phyloP scores from a whole-genome alignment of 805 yeast genomes.

The Myxozyma geophila region DNA sequence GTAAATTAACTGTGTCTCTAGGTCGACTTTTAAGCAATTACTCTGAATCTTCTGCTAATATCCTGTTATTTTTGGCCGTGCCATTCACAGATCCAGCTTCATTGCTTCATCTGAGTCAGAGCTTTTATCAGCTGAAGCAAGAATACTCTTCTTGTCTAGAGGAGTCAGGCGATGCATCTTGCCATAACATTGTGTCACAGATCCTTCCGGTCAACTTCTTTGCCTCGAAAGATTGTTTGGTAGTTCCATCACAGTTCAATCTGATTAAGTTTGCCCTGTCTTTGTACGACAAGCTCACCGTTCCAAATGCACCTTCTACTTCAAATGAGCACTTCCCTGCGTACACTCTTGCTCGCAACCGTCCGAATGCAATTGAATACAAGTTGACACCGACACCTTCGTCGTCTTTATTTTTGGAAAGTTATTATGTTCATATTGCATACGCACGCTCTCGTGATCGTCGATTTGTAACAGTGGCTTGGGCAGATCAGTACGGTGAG shows the following conservation, averaged over 20 bases:
- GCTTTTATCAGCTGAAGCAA: slow-evolving; percentile 26
- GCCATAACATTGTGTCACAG: slow-evolving; percentile 27
- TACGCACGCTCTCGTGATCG: slow-evolving; percentile 81
- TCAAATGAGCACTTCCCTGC: slow-evolving; percentile 39
- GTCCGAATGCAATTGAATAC: slow-evolving; percentile 43
- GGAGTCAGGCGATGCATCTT: slow-evolving; percentile 5
- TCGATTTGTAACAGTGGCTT: slow-evolving; percentile 83
- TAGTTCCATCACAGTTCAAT: slow-evolving; percentile 41
- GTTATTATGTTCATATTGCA: slow-evolving; percentile 80
- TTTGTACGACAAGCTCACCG: slow-evolving; percentile 43
- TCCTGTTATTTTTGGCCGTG: slow-evolving; percentile 24
- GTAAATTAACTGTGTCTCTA: not conserved
- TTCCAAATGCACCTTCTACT: slow-evolving; percentile 4
- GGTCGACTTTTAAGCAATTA: slow-evolving; percentile 17
- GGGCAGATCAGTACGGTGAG: slow-evolving; percentile 84
- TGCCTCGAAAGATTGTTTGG: slow-evolving; percentile 40
- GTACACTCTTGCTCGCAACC: slow-evolving; percentile 44
- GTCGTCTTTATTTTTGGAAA: slow-evolving; percentile 57
- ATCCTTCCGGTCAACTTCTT: slow-evolving; percentile 32
- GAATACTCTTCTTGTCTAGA: slow-evolving; percentile 19
- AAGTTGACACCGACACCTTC: slow-evolving; percentile 39
- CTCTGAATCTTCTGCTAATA: slow-evolving; percentile 16
- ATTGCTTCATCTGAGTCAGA: slow-evolving; percentile 29
- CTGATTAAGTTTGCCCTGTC: slow-evolving; percentile 41
- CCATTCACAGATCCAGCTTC: slow-evolving; percentile 35